Conservation (phyloP, 495 filamentous ascomycete genomes). For the Penicillium robsamsonii region DNA sequence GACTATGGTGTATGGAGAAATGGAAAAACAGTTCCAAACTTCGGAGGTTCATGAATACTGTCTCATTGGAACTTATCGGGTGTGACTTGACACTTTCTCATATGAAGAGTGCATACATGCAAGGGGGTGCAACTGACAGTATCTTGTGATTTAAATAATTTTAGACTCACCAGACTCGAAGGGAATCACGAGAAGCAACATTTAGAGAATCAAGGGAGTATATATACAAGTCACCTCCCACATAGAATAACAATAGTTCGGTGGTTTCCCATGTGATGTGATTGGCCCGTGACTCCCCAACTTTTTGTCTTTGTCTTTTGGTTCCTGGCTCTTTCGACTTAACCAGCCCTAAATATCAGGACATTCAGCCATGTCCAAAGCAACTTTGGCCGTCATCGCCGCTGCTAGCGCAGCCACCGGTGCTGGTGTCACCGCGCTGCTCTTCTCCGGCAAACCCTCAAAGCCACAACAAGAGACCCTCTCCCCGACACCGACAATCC, state of each 20-base stretch:
- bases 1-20: background rate
- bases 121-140: background rate
- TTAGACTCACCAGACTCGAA: background rate
- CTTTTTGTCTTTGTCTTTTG: slow-evolving; percentile 10
- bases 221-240: background rate
- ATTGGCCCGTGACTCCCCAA: slow-evolving; percentile 25
- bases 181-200: background rate
- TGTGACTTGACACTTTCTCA: background rate
- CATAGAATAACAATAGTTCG: background rate
- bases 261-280: slow-evolving; percentile 14
- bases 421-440: slow-evolving; percentile 75
- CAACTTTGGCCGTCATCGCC: slow-evolving; percentile 82
- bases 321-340: slow-evolving; percentile 5
- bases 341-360: slow-evolving; percentile 1
- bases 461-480: slow-evolving; percentile 45
- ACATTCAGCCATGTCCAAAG: slow-evolving; percentile 66
- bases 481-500: slow-evolving; percentile 33
- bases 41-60: background rate
- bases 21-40: background rate
- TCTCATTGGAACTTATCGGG: background rate
- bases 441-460: slow-evolving; percentile 62
- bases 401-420: slow-evolving; percentile 87
- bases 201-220: background rate
- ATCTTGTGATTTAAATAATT: background rate
- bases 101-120: background rate